Base-by-base conservation (phyloP, 2,329 filamentous ascomycete species). In the Raffaelea ambrosiae region DNA sequence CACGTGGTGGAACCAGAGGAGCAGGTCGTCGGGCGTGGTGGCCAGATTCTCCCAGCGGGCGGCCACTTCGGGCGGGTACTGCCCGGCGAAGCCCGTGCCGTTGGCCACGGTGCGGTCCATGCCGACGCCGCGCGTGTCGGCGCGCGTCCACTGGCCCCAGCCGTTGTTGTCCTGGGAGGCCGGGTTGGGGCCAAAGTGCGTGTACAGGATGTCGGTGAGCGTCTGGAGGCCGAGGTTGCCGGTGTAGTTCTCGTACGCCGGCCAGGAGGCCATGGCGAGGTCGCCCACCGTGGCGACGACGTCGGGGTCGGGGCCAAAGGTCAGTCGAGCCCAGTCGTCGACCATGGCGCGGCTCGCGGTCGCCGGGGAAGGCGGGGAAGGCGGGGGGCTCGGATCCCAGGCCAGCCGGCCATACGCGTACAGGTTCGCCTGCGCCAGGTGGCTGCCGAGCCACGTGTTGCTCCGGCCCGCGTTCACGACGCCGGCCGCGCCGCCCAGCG, bases 1-100 rank as follows among this genome's bases (percentile, higher is more conserved):
- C 0, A 87, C 80, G 57, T 88, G 84, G 60, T 87, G 84, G 64
- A 87, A 87, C 83, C 83, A 88, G 2, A 87, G 67, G 3, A 87
- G 62, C 1, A 87, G 66, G 20, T 86, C 69, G 51, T 86, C 83
- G 0, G 83, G 82, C 0, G 83, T 86, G 0, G 76, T 81, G 14
- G 74, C 71, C 18, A 79, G 66, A 40, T 73, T 63, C 54, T 87
- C 83, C 58, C 74, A 87, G 55, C 66, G 61, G 3, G 66, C 59
- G 0, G 77, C 76, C 0, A 87, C 61, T 50, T 83, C 76, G 0
- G 70, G 54, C 0, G 82, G 81, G 57, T 87, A 88, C 55, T 86
- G 81, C 0, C 80, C 81, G 0, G 82, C 66, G 52, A 73, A 80
- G 0, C 79, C 77, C 0, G 83, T 86, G 10, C 84, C 84, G 46